phyloP scores from a whole-genome alignment of 352 stramenopile genomes.

The Phytophthora nicotianae region DNA sequence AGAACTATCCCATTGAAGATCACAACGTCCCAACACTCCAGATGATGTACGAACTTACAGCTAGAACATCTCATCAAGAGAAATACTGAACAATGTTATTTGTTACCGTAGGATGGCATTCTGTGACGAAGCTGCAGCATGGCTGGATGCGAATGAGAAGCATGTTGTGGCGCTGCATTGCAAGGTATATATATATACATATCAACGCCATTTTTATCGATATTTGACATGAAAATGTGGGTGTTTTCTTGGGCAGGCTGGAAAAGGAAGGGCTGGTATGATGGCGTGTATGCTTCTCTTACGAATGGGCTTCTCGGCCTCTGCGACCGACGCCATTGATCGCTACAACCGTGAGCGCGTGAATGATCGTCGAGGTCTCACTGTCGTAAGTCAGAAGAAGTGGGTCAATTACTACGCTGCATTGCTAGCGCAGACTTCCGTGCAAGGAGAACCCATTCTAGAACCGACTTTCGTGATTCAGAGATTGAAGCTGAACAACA shows the following conservation, averaged over 20 bases:
- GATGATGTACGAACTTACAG: constrained; percentile 48
- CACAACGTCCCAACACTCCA: constrained; percentile 76
- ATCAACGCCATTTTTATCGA: neutral
- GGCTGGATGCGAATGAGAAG: constrained; percentile 47
- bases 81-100: neutral
- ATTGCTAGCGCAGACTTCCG: constrained; percentile 18
- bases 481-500: constrained; percentile 50
- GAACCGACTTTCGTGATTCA: constrained; percentile 41
- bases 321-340: constrained; percentile 57
- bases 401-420: constrained; percentile 75
- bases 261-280: constrained; percentile 78
- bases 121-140: constrained; percentile 70
- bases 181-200: too few species aligned
- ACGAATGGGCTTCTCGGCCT: constrained; percentile 57
- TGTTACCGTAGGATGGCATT: constrained; percentile 60
- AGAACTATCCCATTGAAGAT: constrained; percentile 73
- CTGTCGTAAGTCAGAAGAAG: constrained; percentile 71
- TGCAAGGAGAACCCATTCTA: constrained; percentile 14
- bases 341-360: constrained; percentile 74
- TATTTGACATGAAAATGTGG: neutral
- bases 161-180: constrained; percentile 72
- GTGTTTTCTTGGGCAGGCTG: constrained; percentile 36
- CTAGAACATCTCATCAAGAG: neutral
- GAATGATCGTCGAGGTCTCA: constrained; percentile 58
- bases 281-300: constrained; percentile 81